Evolutionary conservation across 2,329 filamentous ascomycete genomes (phyloP), one percentile per base, ranked within the genome.

Genomic region (Hypocrella siamensis): DNA sequence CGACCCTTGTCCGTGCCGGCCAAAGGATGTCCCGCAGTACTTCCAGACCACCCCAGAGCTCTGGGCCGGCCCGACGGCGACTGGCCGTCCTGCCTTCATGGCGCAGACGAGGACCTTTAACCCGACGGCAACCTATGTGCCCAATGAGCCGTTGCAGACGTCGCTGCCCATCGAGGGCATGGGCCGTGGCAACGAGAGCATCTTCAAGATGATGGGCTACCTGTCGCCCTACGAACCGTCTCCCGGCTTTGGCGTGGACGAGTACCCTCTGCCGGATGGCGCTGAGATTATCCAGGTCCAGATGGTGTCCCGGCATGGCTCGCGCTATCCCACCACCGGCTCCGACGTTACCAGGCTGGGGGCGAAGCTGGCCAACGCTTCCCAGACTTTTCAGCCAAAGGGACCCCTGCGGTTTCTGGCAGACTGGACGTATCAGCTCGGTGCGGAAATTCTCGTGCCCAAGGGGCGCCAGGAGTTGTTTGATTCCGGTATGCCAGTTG

Each of bases 261-360:
- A 86, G 51, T 79, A 77, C 42, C 62, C 77, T 3, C 50, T 82
- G 12, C 79, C 78, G 1, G 49, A 59, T 6, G 77, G 72, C 10
- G 68, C 78, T 0, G 72, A 77, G 35, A 79, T 84, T 31, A 60
- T 75, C 18, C 76, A 81, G 56, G 58, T 85, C 15, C 67, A 69
- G 56, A 76, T 84, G 72, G 58, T 84, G 4, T 77, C 75, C 10
- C 70, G 80, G 2, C 79, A 85, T 46, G 80, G 80, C 7, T 65
- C 76, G 25, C 65, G 80, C 11, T 86, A 85, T 49, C 80, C 80
- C 0, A 79, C 79, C 3, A 57, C 59, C 3, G 65, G 64, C 1
- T 61, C 69, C 21, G 65, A 67, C 19, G 67, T 78, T 8, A 53
- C 58, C 14, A 45, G 47, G 1, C 65, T 78, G 26, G 75, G 70